phyloP scores from a whole-genome alignment of 495 filamentous ascomycete species.

The Lentithecium fluviatile region DNA sequence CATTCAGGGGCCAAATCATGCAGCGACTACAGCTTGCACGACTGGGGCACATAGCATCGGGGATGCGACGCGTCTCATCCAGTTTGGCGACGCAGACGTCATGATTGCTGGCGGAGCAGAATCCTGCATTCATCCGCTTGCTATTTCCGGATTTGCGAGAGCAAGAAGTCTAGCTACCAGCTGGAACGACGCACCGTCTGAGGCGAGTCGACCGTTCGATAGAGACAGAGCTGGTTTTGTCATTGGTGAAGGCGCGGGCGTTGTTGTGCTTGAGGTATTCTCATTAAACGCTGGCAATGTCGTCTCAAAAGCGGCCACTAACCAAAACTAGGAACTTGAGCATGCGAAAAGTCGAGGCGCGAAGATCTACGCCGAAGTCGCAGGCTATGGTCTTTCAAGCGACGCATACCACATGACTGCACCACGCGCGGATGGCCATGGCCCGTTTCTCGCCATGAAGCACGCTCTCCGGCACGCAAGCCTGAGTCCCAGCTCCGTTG shows the following conservation, averaged over 20 bases:
- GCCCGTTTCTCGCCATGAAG: constrained; percentile 81
- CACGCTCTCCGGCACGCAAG: constrained; percentile 72
- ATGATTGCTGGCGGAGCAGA: constrained; percentile 95
- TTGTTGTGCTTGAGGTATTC: constrained; percentile 74
- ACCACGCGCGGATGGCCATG: constrained; percentile 74
- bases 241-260: constrained; percentile 86
- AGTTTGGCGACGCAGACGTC: constrained; percentile 83
- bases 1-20: constrained; percentile 77
- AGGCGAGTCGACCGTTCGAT: constrained; percentile 86
- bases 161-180: constrained; percentile 79
- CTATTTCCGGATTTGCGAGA: constrained; percentile 85
- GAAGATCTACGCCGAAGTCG: constrained; percentile 82
- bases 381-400: constrained; percentile 80
- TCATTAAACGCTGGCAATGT: background rate
- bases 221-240: constrained; percentile 80
- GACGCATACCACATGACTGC: constrained; percentile 94
- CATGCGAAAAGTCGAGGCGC: constrained; percentile 80
- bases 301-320: background rate
- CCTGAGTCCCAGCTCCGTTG: constrained; percentile 66
- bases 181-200: constrained; percentile 71
- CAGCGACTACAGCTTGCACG: constrained; percentile 90
- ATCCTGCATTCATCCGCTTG: constrained; percentile 92
- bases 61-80: constrained; percentile 87
- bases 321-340: constrained; percentile 62
- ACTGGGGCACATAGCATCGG: constrained; percentile 93